Conservation (phyloP, 2,329 filamentous ascomycete genomes). For the Colletotrichum tropicicola region DNA sequence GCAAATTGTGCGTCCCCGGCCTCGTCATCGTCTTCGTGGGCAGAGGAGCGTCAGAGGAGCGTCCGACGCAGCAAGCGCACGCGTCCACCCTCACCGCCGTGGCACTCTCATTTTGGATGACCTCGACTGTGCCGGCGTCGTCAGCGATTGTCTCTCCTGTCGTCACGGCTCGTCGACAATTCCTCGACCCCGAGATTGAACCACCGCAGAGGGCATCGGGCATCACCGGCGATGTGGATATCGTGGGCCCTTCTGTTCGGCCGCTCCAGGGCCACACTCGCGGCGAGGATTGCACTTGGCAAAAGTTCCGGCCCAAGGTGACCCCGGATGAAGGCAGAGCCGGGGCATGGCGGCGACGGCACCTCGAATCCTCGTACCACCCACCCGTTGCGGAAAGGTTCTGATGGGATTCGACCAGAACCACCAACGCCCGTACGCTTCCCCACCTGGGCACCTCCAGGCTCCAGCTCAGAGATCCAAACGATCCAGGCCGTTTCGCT, state of each 20-base stretch:
- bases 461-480: too few species aligned
- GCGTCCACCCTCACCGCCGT: slow-evolving; percentile 3
- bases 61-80: neutral
- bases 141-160: neutral
- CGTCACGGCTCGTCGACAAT: neutral
- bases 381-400: too few species aligned
- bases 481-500: neutral
- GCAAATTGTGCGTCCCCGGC: neutral
- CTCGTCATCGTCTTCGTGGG: slow-evolving; percentile 23
- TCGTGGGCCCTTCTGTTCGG: neutral
- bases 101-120: neutral
- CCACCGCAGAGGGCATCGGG: neutral
- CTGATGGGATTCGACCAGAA: too few species aligned
- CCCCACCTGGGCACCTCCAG: too few species aligned
- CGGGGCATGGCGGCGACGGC: neutral
- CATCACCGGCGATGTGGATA: slow-evolving; percentile 3
- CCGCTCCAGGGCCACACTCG: neutral
- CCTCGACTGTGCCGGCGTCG: neutral
- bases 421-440: too few species aligned
- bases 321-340: neutral
- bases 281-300: neutral
- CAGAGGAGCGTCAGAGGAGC: neutral
- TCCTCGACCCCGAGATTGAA: neutral
- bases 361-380: neutral
- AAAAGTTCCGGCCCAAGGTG: neutral